Conservation (phyloP, 2,329 filamentous ascomycete species). For the Calycina marina region DNA sequence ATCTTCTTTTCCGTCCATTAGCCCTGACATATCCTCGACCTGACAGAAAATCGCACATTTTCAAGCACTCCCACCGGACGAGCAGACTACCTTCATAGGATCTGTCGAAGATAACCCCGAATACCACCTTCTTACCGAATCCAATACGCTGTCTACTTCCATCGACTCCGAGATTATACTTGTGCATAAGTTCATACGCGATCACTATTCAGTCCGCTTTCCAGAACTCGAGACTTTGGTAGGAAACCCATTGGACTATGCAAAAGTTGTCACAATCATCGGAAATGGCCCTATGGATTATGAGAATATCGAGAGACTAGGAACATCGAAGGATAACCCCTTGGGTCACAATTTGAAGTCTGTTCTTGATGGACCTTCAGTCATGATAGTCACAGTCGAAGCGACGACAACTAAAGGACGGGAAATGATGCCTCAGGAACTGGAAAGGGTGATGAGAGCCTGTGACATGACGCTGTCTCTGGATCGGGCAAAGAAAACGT, state of each 20-base stretch:
- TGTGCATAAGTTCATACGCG: constrained; percentile 91
- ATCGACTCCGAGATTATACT: constrained; percentile 88
- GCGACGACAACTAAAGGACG: constrained; percentile 78
- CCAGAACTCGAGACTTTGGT: constrained; percentile 84
- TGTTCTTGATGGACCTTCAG: constrained; percentile 72
- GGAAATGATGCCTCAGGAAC: constrained; percentile 59
- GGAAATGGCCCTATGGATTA: constrained; percentile 80
- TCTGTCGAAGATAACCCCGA: constrained; percentile 87
- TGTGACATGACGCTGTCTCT: constrained; percentile 83
- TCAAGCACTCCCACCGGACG: constrained; percentile 51
- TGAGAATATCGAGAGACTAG: constrained; percentile 65
- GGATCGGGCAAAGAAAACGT: constrained; percentile 69
- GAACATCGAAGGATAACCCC: constrained; percentile 64
- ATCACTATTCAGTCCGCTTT: constrained; percentile 89
- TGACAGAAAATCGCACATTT: constrained; percentile 68
- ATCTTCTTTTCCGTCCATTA: constrained; percentile 41
- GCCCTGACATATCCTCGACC: constrained; percentile 49
- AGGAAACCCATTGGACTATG: constrained; percentile 85
- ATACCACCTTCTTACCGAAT: constrained; percentile 76
- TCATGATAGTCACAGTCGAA: constrained; percentile 95
- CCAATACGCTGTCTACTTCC: constrained; percentile 77
- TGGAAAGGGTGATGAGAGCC: constrained; percentile 58
- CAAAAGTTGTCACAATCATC: constrained; percentile 85
- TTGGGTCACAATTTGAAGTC: constrained; percentile 61
- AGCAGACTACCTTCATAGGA: constrained; percentile 52